These are phyloP conservation scores for Coemansia reversa DNA, from an alignment of 192 early-diverging fungal species.

Conservation along the genomic window DNA sequence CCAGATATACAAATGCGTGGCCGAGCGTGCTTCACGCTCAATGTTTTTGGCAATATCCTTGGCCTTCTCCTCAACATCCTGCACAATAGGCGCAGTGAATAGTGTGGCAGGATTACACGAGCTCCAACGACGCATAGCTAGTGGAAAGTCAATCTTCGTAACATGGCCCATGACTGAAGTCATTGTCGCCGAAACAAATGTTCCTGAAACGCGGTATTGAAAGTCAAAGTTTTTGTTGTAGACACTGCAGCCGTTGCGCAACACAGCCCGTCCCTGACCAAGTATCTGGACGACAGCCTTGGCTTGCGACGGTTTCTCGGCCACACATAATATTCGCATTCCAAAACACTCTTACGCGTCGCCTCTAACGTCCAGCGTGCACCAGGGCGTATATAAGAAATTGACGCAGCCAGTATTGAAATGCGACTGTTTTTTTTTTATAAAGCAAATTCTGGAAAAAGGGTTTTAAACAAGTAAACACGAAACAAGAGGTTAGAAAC, in stretches of 20 bases:
- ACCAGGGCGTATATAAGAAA: neutral
- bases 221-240: slow-evolving; percentile 87
- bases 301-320: slow-evolving; percentile 90
- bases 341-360: neutral
- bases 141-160: slow-evolving; percentile 65
- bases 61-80: slow-evolving; percentile 44
- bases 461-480: neutral
- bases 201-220: slow-evolving; percentile 57
- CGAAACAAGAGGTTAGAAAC: no score
- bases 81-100: slow-evolving; percentile 69
- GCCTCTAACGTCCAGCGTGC: no score
- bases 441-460: neutral
- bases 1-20: slow-evolving; percentile 87
- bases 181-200: slow-evolving; percentile 68
- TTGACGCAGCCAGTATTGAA: slow-evolving; percentile 2
- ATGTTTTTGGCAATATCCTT: slow-evolving; percentile 67
- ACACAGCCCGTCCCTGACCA: slow-evolving; percentile 51
- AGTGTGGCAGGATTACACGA: slow-evolving; percentile 57
- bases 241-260: slow-evolving; percentile 41
- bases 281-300: slow-evolving; percentile 80
- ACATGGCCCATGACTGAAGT: slow-evolving; percentile 85
- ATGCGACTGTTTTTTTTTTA: slow-evolving; percentile 1
- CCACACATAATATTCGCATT: slow-evolving; percentile 90
- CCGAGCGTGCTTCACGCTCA: slow-evolving; percentile 56
- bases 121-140: slow-evolving; percentile 63